Evolutionary conservation across 306 rosid species (phyloP).

Genomic region (Lotus japonicus): DNA sequence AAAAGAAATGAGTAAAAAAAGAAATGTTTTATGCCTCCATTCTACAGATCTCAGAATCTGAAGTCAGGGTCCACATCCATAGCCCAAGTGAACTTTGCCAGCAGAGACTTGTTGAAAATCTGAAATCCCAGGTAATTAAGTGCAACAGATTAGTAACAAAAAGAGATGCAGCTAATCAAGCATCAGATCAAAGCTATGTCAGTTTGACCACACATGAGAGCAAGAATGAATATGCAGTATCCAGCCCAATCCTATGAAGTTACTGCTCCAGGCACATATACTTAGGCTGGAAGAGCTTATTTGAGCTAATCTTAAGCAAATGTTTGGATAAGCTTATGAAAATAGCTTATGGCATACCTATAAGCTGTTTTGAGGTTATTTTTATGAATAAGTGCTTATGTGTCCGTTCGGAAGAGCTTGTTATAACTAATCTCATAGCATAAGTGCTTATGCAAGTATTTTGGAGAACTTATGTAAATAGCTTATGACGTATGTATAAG

Average conservation of each 20-base stretch:
- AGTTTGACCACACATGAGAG: not conserved
- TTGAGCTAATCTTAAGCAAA: too few species aligned
- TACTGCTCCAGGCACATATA: not conserved
- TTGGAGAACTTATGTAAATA: too few species aligned
- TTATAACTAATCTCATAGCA: too few species aligned
- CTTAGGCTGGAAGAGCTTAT: too few species aligned
- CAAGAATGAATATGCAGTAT: slow-evolving; percentile 2
- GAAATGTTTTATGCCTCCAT: slow-evolving; percentile 19
- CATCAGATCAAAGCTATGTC: not conserved
- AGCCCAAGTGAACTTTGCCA: slow-evolving; percentile 90
- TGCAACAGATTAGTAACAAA: not conserved
- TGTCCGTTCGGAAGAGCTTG: too few species aligned
- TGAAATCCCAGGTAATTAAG: slow-evolving; percentile 29
- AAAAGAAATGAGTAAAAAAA: slow-evolving; percentile 28
- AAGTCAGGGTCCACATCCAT: slow-evolving; percentile 95
- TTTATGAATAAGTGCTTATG: too few species aligned
- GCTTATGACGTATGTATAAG: too few species aligned
- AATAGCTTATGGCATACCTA: too few species aligned
- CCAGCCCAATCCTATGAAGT: not conserved
- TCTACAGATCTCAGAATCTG: slow-evolving; percentile 64
- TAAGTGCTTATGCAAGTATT: too few species aligned
- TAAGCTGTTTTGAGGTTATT: too few species aligned
- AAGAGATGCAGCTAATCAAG: not conserved
- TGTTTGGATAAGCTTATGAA: too few species aligned
- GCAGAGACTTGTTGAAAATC: slow-evolving; percentile 89